These are phyloP conservation scores for Fusarium luffae DNA, from an alignment of 2,329 filamentous ascomycete species.

Conservation along the genomic window DNA sequence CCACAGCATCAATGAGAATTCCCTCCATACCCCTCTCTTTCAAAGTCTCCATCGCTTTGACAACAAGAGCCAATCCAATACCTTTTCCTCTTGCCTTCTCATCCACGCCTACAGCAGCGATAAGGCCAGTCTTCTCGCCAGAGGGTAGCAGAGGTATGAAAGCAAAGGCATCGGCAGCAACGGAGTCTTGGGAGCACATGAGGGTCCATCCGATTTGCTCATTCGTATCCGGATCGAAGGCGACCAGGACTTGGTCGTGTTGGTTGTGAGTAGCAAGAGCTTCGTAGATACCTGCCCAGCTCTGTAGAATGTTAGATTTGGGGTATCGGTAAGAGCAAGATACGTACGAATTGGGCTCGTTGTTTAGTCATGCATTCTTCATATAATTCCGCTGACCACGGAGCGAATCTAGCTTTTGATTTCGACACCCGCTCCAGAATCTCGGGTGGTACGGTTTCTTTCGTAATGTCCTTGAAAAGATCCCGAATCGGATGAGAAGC, in stretches of 20 bases:
- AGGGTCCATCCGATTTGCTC: constrained; percentile 43
- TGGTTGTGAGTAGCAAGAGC: constrained; percentile 27
- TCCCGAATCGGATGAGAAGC: constrained; percentile 11
- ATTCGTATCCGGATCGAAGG: constrained; percentile 40
- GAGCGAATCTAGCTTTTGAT: constrained; percentile 28
- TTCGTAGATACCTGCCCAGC: constrained; percentile 33
- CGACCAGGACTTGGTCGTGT: constrained; percentile 38
- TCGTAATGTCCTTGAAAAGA: constrained; percentile 34
- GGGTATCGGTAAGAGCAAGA: no score
- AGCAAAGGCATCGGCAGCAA: neutral
- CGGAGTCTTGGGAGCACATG: constrained; percentile 31
- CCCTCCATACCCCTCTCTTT: constrained; percentile 37
- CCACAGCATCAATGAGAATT: constrained; percentile 35
- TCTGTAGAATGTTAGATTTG: constrained; percentile 2
- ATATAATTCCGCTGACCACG: constrained; percentile 39
- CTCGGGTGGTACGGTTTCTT: constrained; percentile 15
- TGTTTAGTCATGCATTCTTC: constrained; percentile 43
- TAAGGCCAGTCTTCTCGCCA: constrained; percentile 34
- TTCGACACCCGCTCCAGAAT: constrained; percentile 36
- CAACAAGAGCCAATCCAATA: constrained; percentile 32
- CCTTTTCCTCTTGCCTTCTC: constrained; percentile 36
- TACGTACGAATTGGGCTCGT: constrained; percentile 31
- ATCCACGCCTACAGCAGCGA: constrained; percentile 41
- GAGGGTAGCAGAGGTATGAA: constrained; percentile 39
- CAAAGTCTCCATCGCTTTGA: constrained; percentile 39